phyloP scores from a whole-genome alignment of 2,329 filamentous ascomycete genomes.

The Xylariales sp. region DNA sequence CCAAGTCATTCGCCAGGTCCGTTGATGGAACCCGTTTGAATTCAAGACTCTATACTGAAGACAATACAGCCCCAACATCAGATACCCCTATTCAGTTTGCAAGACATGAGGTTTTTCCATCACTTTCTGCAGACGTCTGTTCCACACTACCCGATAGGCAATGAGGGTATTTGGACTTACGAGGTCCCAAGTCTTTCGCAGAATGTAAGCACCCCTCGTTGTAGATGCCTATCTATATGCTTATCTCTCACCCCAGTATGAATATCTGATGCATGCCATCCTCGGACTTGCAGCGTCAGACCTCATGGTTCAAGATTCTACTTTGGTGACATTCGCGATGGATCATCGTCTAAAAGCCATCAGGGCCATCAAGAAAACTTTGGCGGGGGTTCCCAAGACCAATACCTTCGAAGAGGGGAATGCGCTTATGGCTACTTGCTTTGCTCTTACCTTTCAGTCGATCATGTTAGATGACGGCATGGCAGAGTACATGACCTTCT shows the following conservation, averaged over 20 bases:
- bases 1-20: slow-evolving; percentile 46
- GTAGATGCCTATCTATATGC: background rate
- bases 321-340: slow-evolving; percentile 54
- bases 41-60: too few species aligned
- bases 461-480: slow-evolving; percentile 53
- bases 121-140: slow-evolving; percentile 59
- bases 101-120: slow-evolving; percentile 66
- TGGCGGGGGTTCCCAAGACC: slow-evolving; percentile 31
- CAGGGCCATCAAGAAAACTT: slow-evolving; percentile 52
- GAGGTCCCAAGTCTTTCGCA: slow-evolving; percentile 64
- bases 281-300: slow-evolving; percentile 62
- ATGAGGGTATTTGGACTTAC: slow-evolving; percentile 62
- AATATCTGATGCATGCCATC: slow-evolving; percentile 65
- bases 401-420: slow-evolving; percentile 47
- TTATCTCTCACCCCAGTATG: slow-evolving; percentile 40
- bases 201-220: slow-evolving; percentile 39
- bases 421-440: slow-evolving; percentile 55
- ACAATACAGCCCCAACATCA: slow-evolving; percentile 55
- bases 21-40: background rate
- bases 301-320: slow-evolving; percentile 46
- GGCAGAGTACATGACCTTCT: slow-evolving; percentile 57
- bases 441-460: slow-evolving; percentile 55
- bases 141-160: slow-evolving; percentile 60
- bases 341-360: slow-evolving; percentile 62
- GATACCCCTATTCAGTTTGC: slow-evolving; percentile 53